These are phyloP conservation scores for Lindgomyces ingoldianus DNA, from an alignment of 495 filamentous ascomycete species.

Conservation along the genomic window DNA sequence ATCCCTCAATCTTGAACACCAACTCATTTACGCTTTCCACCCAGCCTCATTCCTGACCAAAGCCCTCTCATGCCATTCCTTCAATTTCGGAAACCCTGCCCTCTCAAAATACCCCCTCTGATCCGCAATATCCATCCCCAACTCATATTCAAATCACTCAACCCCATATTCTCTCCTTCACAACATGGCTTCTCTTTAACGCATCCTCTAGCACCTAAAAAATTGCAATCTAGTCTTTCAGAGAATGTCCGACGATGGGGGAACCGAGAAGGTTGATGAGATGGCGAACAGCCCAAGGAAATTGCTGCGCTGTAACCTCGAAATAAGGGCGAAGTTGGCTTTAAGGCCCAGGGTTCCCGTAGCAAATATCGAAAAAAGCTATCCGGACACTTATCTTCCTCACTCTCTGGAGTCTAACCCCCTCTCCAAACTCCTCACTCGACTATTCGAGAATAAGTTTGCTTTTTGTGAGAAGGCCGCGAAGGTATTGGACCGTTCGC, in stretches of 20 bases:
- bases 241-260: not conserved
- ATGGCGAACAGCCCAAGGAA: not conserved
- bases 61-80: conserved; percentile 9
- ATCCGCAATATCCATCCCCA: conserved; percentile 15
- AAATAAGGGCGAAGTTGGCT: not conserved
- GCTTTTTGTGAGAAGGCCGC: conserved; percentile 1
- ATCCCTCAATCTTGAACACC: no score
- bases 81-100: conserved; percentile 19
- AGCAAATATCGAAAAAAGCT: not conserved
- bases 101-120: conserved; percentile 21
- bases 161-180: conserved; percentile 11
- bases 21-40: not conserved
- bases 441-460: conserved; percentile 15
- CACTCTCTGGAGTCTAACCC: conserved; percentile 7
- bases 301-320: not conserved
- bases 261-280: not conserved
- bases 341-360: not conserved
- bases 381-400: not conserved
- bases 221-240: not conserved
- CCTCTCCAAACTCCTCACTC: conserved; percentile 1
- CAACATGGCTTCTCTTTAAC: conserved; percentile 25
- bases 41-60: no score
- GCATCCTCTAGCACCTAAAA: conserved; percentile 18
- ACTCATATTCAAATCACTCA: conserved; percentile 27
- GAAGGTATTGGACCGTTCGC: conserved; percentile 2